A percentile compares a stretch with the other conserved stretches of the same genome.
Evolutionary conservation across 2,329 filamentous ascomycete genomes (phyloP).

Genomic region (Cadophora sp.): DNA sequence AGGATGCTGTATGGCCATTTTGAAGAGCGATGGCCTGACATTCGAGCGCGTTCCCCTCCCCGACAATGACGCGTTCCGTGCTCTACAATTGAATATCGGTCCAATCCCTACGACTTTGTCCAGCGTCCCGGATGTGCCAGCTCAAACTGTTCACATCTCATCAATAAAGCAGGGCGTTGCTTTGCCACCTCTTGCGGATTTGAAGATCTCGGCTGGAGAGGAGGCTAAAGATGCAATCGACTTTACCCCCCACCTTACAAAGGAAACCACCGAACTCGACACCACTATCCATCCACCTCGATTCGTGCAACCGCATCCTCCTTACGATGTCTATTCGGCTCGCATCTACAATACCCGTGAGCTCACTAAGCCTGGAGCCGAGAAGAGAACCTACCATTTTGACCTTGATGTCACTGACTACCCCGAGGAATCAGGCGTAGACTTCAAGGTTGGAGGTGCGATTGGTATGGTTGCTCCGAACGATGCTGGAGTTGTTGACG

Average conservation of each 20-base stretch:
- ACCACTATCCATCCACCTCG: conserved; percentile 76
- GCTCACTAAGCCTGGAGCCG: conserved; percentile 84
- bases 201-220: conserved; percentile 52
- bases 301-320: conserved; percentile 94
- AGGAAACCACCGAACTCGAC: conserved; percentile 48
- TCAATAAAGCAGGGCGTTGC: conserved; percentile 54
- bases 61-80: conserved; percentile 84
- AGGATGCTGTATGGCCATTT: conserved; percentile 64
- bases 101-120: conserved; percentile 77
- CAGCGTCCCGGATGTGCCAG: conserved; percentile 73
- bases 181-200: conserved; percentile 52
- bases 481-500: conserved; percentile 75
- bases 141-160: conserved; percentile 75
- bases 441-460: conserved; percentile 96
- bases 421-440: conserved; percentile 80
- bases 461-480: conserved; percentile 95
- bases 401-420: conserved; percentile 97
- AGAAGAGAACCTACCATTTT: conserved; percentile 98
- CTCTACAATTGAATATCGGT: conserved; percentile 77
- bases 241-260: conserved; percentile 41
- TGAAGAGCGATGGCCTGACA: conserved; percentile 52
- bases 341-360: conserved; percentile 84
- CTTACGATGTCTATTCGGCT: conserved; percentile 91
- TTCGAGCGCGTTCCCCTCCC: conserved; percentile 65
- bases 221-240: conserved; percentile 40